A percentile compares a stretch with the other conserved stretches of the same genome.
phyloP scores from a whole-genome alignment of 805 yeast species.

The Brettanomyces anomalus region DNA sequence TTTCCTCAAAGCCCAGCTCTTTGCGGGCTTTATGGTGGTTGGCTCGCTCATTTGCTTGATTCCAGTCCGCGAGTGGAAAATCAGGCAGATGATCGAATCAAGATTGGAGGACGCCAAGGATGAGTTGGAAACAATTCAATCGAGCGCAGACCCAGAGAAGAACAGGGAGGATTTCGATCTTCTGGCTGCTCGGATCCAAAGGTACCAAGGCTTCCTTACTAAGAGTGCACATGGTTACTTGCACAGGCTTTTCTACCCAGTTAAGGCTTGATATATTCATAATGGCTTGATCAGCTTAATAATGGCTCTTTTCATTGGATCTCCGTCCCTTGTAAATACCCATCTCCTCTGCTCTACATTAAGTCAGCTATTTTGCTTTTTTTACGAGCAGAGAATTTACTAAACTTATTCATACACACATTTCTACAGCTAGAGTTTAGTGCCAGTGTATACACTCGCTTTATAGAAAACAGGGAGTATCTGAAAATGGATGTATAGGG shows the following conservation, averaged over 20 bases:
- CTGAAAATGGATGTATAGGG: no score
- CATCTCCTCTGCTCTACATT: no score
- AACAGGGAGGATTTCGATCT: neutral
- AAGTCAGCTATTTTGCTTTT: no score
- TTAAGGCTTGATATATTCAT: constrained; percentile 10
- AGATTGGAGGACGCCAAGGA: constrained; percentile 9
- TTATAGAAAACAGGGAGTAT: no score
- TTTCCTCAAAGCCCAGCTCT: constrained; percentile 50
- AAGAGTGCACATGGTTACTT: constrained; percentile 10
- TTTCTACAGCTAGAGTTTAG: neutral
- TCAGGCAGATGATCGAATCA: constrained; percentile 27
- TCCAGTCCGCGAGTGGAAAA: constrained; percentile 44
- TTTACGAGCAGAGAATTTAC: no score
- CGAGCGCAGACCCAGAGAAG: neutral
- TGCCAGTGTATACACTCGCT: no score
- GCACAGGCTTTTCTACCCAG: constrained; percentile 14
- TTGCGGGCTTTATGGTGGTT: constrained; percentile 44
- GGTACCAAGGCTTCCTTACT: constrained; percentile 12
- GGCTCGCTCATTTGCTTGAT: constrained; percentile 32
- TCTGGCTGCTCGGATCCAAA: constrained; percentile 4
- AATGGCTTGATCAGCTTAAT: no score
- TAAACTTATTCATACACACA: neutral
- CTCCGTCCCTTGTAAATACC: no score
- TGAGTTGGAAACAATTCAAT: neutral
- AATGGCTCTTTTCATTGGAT: no score